A percentile compares a stretch with the other conserved stretches of the same genome.
Evolutionary conservation across 495 filamentous ascomycete genomes (phyloP).

Genomic region (Penicillium goetzii): DNA sequence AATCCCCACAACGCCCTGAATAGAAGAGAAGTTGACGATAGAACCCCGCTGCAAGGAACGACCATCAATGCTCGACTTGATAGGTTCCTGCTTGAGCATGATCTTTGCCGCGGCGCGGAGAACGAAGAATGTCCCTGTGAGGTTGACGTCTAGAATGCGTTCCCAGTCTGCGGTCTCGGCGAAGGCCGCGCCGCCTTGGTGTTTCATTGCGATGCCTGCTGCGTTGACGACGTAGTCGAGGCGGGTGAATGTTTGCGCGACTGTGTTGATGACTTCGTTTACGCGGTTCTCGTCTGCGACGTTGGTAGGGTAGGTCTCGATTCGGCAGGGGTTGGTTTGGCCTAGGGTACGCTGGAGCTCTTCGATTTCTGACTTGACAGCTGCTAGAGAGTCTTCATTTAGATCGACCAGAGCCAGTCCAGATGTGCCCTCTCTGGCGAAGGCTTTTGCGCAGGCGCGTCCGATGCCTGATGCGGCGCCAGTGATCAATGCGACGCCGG

Average conservation of each 20-base stretch:
- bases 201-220: conserved; percentile 44
- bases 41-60: conserved; percentile 33
- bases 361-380: conserved; percentile 27
- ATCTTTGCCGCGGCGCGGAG: too few relatives aligned
- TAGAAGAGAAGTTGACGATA: conserved; percentile 52
- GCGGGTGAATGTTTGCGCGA: conserved; percentile 37
- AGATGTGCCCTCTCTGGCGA: conserved; percentile 27
- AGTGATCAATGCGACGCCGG: conserved; percentile 32
- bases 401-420: conserved; percentile 27
- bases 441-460: conserved; percentile 23
- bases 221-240: conserved; percentile 51
- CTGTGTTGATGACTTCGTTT: conserved; percentile 30
- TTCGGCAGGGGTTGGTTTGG: conserved; percentile 10
- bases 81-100: too few relatives aligned
- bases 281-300: conserved; percentile 40
- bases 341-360: not conserved
- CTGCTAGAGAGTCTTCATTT: conserved; percentile 20
- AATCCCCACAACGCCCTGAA: conserved; percentile 37
- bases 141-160: conserved; percentile 22
- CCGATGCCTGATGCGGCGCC: conserved; percentile 32
- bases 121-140: too few relatives aligned
- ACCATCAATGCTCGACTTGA: too few relatives aligned
- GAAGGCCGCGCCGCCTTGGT: conserved; percentile 38
- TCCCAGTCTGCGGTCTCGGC: conserved; percentile 41
- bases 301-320: conserved; percentile 33